phyloP scores from a whole-genome alignment of 2,329 filamentous ascomycete genomes.

The Catunica adiposa region DNA sequence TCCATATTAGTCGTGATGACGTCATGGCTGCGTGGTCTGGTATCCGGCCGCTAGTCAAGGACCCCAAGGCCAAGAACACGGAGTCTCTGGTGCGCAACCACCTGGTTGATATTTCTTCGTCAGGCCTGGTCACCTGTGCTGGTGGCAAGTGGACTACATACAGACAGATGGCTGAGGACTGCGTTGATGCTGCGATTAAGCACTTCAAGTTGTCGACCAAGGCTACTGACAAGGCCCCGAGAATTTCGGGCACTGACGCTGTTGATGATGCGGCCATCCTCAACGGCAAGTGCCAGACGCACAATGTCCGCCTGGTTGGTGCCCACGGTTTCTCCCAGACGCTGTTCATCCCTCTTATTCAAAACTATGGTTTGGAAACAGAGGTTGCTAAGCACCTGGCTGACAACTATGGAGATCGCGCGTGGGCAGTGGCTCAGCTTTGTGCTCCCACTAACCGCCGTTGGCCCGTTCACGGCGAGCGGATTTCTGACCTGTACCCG shows the following conservation, averaged over 20 bases:
- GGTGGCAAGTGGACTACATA: conserved; percentile 91
- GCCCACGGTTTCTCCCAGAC: conserved; percentile 78
- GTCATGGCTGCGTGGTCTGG: conserved; percentile 85
- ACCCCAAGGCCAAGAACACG: conserved; percentile 71
- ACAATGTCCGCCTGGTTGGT: conserved; percentile 64
- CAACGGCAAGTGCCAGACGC: conserved; percentile 61
- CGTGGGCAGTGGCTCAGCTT: conserved; percentile 75
- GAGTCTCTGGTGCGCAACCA: conserved; percentile 80
- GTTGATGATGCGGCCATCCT: conserved; percentile 52
- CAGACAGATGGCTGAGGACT: conserved; percentile 82
- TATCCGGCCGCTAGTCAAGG: conserved; percentile 70
- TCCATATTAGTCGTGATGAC: conserved; percentile 69
- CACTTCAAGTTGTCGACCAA: conserved; percentile 46
- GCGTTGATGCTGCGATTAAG: conserved; percentile 62
- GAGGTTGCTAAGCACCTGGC: conserved; percentile 82
- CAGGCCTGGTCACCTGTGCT: conserved; percentile 68
- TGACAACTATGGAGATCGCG: conserved; percentile 76
- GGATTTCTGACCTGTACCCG: conserved; percentile 66
- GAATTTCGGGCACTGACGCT: conserved; percentile 51
- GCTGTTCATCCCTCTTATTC: conserved; percentile 86
- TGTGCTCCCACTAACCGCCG: conserved; percentile 60
- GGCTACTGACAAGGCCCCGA: conserved; percentile 41
- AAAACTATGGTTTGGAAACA: conserved; percentile 82
- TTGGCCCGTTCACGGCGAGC: conserved; percentile 68
- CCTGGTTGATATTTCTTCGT: conserved; percentile 61